Conservation (phyloP, 805 yeast species). For the Candida dajiaensis region DNA sequence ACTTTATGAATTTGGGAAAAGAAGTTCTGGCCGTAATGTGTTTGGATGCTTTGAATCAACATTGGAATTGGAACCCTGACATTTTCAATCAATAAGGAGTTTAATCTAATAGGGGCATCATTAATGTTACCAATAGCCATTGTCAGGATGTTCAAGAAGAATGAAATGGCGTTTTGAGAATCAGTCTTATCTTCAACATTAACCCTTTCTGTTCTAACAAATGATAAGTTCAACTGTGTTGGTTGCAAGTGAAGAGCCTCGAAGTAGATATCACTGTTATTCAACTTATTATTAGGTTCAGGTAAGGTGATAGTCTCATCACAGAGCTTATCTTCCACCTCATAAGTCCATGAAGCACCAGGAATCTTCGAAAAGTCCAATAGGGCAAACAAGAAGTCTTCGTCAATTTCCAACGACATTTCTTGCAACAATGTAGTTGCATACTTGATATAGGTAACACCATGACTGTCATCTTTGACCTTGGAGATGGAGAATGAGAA, state of each 20-base stretch:
- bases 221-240: conserved; percentile 78
- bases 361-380: conserved; percentile 77
- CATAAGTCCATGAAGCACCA: conserved; percentile 68
- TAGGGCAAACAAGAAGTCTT: conserved; percentile 80
- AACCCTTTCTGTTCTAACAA: conserved; percentile 80
- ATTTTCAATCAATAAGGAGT: conserved; percentile 83
- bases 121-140: conserved; percentile 97
- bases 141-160: conserved; percentile 77
- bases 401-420: conserved; percentile 88
- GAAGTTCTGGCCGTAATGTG: conserved; percentile 90
- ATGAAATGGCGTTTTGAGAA: conserved; percentile 62
- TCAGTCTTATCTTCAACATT: conserved; percentile 58
- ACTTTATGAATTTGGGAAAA: conserved; percentile 88
- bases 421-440: conserved; percentile 89
- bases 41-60: conserved; percentile 59
- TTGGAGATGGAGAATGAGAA: conserved; percentile 79
- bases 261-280: conserved; percentile 76
- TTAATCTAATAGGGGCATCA: conserved; percentile 90
- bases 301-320: conserved; percentile 64
- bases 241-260: conserved; percentile 94
- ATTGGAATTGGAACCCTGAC: conserved; percentile 80
- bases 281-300: conserved; percentile 50
- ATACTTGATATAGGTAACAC: conserved; percentile 83
- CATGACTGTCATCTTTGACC: conserved; percentile 85
- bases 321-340: conserved; percentile 46